Percentiles rank a stretch among this genome's conserved stretches.
phyloP scores from a whole-genome alignment of 164 flowering plant genomes.

The Liquidambar formosana region DNA sequence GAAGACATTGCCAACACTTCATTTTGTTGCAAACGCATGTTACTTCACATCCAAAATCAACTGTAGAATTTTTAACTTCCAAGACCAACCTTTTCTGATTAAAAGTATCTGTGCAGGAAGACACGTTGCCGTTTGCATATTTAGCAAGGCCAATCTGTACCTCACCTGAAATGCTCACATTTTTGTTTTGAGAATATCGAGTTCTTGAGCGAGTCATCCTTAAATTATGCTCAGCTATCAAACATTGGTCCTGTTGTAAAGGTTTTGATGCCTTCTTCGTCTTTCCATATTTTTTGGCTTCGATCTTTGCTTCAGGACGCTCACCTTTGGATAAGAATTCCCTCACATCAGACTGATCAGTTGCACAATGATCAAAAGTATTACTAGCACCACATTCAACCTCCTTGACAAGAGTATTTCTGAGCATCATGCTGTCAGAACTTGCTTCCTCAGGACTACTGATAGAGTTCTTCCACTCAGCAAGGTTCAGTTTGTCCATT shows the following conservation, averaged over 20 bases:
- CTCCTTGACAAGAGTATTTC: background rate
- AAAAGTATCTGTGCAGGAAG: conserved; percentile 16
- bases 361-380: background rate
- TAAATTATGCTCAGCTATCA: conserved; percentile 24
- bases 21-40: conserved; percentile 29
- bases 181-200: conserved; percentile 35
- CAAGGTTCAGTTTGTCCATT: conserved; percentile 36
- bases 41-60: conserved; percentile 30
- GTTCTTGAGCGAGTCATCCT: conserved; percentile 60
- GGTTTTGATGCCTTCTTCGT: conserved; percentile 36
- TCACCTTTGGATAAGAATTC: conserved; percentile 10
- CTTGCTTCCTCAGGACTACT: conserved; percentile 24
- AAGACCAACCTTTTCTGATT: conserved; percentile 14
- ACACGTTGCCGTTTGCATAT: conserved; percentile 15
- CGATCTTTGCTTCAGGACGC: conserved; percentile 23
- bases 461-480: conserved; percentile 38
- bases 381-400: background rate
- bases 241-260: conserved; percentile 22
- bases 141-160: conserved; percentile 8
- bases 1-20: conserved; percentile 65
- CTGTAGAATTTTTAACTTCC: conserved; percentile 7
- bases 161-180: conserved; percentile 13
- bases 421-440: background rate
- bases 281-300: conserved; percentile 41
- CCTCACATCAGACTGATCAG: conserved; percentile 4